Conservation (phyloP, 495 filamentous ascomycete genomes). For the Hamigera avellanea region DNA sequence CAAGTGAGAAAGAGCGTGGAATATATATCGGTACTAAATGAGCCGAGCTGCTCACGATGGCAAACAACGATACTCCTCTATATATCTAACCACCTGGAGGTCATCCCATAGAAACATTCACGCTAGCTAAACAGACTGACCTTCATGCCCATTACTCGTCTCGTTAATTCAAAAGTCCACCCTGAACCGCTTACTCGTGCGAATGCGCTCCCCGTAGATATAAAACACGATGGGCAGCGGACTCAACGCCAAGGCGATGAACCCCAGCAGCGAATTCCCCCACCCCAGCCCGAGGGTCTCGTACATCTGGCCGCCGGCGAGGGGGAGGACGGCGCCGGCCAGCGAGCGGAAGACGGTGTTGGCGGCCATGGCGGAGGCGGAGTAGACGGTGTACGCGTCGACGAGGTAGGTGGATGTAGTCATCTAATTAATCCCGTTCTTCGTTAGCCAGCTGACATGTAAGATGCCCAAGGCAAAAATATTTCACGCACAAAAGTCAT, state of each 20-base stretch:
- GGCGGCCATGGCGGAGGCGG: conserved; percentile 39
- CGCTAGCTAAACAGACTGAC: too few relatives aligned
- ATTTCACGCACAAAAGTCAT: conserved; percentile 27
- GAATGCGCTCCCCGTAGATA: not conserved
- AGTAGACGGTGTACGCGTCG: conserved; percentile 52
- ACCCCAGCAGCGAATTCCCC: conserved; percentile 45
- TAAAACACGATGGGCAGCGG: conserved; percentile 40
- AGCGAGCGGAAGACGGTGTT: conserved; percentile 31
- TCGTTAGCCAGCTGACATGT: not conserved
- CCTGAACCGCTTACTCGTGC: not conserved
- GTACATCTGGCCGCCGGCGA: conserved; percentile 46
- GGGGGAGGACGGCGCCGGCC: conserved; percentile 30
- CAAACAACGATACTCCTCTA: too few relatives aligned
- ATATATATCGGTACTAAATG: too few relatives aligned
- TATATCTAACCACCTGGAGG: too few relatives aligned
- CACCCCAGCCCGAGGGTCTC: conserved; percentile 39
- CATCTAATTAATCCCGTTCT: conserved; percentile 11
- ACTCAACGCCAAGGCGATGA: conserved; percentile 38
- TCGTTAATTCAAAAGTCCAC: not conserved
- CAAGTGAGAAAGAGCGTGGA: too few relatives aligned
- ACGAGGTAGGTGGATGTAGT: conserved; percentile 44
- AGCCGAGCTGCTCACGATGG: too few relatives aligned
- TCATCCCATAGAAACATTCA: too few relatives aligned
- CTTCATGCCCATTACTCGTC: too few relatives aligned
- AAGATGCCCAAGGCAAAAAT: conserved; percentile 1